phyloP scores from a whole-genome alignment of 805 yeast species.

The Metschnikowia bowlesiae region DNA sequence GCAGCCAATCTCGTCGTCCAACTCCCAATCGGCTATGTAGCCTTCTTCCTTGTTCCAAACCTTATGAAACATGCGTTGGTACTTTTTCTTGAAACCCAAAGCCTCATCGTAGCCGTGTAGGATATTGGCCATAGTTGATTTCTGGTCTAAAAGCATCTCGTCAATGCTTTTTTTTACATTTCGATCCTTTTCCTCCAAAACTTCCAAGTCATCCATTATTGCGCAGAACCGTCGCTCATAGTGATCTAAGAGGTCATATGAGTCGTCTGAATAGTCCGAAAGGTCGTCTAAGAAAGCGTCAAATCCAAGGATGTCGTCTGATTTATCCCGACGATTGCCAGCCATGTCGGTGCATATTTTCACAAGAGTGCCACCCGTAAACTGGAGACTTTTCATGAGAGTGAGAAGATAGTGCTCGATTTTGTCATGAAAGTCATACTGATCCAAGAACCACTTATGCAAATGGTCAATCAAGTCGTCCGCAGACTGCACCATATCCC shows the following conservation, averaged over 20 bases:
- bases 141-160: neutral
- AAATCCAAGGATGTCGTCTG: neutral
- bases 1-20: neutral
- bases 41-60: neutral
- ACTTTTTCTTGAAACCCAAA: neutral
- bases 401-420: neutral
- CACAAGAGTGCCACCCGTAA: neutral
- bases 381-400: neutral
- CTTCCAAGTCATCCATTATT: neutral
- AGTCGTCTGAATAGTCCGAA: neutral
- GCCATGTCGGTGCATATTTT: neutral
- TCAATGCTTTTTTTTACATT: neutral
- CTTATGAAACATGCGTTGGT: neutral
- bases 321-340: neutral
- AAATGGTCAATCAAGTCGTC: neutral
- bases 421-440: neutral
- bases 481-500: neutral
- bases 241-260: neutral
- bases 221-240: neutral
- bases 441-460: neutral
- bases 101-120: neutral
- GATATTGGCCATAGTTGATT: neutral
- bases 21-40: neutral
- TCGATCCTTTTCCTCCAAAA: neutral
- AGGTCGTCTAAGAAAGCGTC: too few relatives aligned